Base-by-base conservation (phyloP, 345 rosid species). In the Citropsis articulata region DNA sequence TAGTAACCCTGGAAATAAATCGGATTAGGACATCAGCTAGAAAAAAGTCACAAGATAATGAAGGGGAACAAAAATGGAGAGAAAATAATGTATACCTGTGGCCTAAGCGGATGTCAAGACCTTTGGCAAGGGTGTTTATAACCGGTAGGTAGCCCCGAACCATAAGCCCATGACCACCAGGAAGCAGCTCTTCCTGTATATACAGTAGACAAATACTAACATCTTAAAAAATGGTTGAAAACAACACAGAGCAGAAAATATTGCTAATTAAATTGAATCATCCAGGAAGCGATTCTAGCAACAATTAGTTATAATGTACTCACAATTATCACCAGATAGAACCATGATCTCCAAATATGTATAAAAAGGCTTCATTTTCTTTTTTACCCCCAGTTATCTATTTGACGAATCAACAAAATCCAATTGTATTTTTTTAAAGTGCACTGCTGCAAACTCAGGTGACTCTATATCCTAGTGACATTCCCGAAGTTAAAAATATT, bases 101-200 rank as follows among this genome's bases (percentile, higher is more conserved):
- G 83, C 85, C 82, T 80, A 96, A 77, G 69, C 95, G 94, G 72
- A 96, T 86, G 82, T 96, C 97, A 42, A 96, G 91, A 59, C 98
- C 99, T 85, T 94, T 92, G 59, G 98, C 93, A 66, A 96, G 94
- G 60, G 99, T 92, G 86, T 94, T 94, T 78, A 96, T 90, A 16
- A 96, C 98, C 76, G 98, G 98, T 48, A 89, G 90, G 82, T 96
- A 96, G 64, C 99, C 99, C 87, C 99, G 87, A 38, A 96, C 98
- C 99, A 96, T 96, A 67, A 96, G 92, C 40, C 97, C 99, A 19
- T 96, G 99, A 65, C 99, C 99, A 78, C 99, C 98, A 28, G 98
- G 98, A 45, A 96, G 86, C 77, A 94, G 80, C 59, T 84, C 98
- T 87, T 96, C 99, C 98, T 96, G 89, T 59, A 76, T 62, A 59